Percentiles rank a stretch among this genome's conserved stretches.
These are phyloP conservation scores for Cryptosporidium viatorum DNA, from an alignment of 169 alveolate genomes.

Conservation along the genomic window DNA sequence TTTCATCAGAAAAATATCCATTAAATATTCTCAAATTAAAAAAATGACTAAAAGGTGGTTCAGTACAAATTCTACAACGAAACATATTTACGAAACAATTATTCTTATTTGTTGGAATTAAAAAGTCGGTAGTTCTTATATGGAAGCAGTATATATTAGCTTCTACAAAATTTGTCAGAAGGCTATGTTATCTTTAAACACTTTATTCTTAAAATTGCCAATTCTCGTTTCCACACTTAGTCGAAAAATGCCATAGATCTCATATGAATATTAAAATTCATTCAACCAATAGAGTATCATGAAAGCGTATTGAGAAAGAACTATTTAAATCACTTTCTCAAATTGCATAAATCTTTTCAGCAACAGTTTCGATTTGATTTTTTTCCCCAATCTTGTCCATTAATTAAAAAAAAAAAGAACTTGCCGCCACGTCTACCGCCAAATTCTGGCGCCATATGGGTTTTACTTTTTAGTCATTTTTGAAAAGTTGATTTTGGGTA, in stretches of 20 bases:
- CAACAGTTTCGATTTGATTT: not conserved
- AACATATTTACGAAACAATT: constrained; percentile 26
- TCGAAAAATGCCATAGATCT: constrained; percentile 13
- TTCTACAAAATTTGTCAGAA: constrained; percentile 3
- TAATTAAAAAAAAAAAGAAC: not conserved
- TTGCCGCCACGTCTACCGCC: constrained; percentile 75
- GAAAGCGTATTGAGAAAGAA: not conserved
- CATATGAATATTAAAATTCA: not conserved
- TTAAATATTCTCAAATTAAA: constrained; percentile 62
- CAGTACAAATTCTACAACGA: constrained; percentile 74
- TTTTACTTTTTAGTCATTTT: not conserved
- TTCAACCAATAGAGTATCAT: constrained; percentile 8
- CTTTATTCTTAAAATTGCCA: constrained; percentile 1
- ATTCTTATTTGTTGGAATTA: not conserved
- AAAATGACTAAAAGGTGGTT: constrained; percentile 71
- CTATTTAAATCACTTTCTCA: not conserved
- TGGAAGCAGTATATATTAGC: not conserved
- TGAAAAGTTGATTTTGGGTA: not conserved
- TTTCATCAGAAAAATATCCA: constrained; percentile 56
- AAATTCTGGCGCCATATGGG: constrained; percentile 21
- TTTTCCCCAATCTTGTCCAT: constrained; percentile 2
- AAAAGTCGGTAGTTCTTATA: not conserved
- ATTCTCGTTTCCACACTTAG: not conserved
- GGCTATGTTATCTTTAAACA: not conserved
- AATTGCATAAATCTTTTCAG: not conserved